Conservation (phyloP, 2,329 filamentous ascomycete species). For the Chalara sp. region DNA sequence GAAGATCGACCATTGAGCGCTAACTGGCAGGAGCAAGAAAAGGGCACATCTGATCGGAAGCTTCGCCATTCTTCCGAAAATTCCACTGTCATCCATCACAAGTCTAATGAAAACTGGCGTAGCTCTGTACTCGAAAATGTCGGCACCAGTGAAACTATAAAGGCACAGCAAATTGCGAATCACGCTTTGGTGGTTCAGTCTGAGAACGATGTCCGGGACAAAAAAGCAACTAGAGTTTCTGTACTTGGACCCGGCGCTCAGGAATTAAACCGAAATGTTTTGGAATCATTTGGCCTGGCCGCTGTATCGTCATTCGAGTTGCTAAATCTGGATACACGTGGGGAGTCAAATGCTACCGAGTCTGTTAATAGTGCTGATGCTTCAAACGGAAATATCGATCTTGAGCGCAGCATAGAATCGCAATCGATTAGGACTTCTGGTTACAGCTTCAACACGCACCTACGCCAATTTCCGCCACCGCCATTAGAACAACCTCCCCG, state of each 20-base stretch:
- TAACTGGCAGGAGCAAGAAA: neutral
- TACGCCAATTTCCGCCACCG: neutral
- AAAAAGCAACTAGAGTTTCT: constrained; percentile 11
- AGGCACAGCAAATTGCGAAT: too few relatives aligned
- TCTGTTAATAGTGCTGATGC: neutral
- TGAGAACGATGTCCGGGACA: neutral
- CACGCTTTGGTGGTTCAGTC: neutral
- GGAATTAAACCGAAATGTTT: constrained; percentile 18
- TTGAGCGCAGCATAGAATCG: neutral
- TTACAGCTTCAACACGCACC: neutral
- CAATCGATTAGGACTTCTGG: constrained; percentile 7
- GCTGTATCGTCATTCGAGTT: constrained; percentile 12
- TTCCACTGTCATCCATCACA: too few relatives aligned
- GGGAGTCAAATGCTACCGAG: neutral
- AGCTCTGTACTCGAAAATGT: too few relatives aligned
- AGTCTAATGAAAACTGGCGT: too few relatives aligned
- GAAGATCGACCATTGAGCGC: constrained; percentile 21
- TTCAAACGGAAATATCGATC: neutral
- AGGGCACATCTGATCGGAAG: neutral
- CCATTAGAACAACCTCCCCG: neutral
- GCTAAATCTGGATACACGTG: constrained; percentile 1
- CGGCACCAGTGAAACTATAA: too few relatives aligned
- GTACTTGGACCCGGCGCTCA: constrained; percentile 15
- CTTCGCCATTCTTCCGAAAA: too few relatives aligned
- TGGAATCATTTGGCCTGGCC: constrained; percentile 20